Base-by-base conservation (phyloP, 2,329 filamentous ascomycete species). In the Hypocreales sp. region DNA sequence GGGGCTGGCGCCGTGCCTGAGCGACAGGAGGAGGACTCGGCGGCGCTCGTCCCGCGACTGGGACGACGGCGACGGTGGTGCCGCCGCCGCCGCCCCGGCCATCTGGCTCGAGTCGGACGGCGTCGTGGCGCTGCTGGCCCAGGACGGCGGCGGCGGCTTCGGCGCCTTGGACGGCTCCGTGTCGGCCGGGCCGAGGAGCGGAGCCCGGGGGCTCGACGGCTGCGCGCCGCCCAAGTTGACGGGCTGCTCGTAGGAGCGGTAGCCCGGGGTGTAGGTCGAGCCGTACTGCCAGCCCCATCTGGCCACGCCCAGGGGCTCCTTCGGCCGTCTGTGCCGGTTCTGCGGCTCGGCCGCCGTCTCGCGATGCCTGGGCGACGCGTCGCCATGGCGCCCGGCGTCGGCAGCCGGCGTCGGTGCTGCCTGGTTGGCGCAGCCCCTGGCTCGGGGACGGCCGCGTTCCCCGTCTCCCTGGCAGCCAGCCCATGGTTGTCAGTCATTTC, bases 11-110 rank as follows among this genome's bases (percentile, higher is more conserved):
- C 39, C 31, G 26, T 41, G 38, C 19, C 39, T 35, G 12, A 51
- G 40, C 10, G 38, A 39, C 6, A 40, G 38, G 14, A 51, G 31
- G 16, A 41, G 31, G 17, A 50, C 29, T 20, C 40, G 45, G 12
- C 36, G 34, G n/a, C 29, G 28, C 25, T 43, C 37, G 6, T 34
- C 33, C n/a, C n/a, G n/a, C n/a, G n/a, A n/a, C n/a, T n/a, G n/a
- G n/a, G n/a, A n/a, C n/a, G n/a, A n/a, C n/a, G n/a, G n/a, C n/a
- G n/a, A n/a, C n/a, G n/a, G n/a, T n/a, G n/a, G n/a, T n/a, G n/a
- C n/a, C n/a, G n/a, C n/a, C n/a, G n/a, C n/a, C n/a, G n/a, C n/a
- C n/a, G n/a, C n/a, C 12, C 8, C 8, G 18, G 12, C 15, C 7
- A 5, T 20, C n/a, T 11, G 19, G n/a, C 7, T 27, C n/a, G 16